phyloP scores from a whole-genome alignment of 331 rosid species.

The Cydonia oblonga region DNA sequence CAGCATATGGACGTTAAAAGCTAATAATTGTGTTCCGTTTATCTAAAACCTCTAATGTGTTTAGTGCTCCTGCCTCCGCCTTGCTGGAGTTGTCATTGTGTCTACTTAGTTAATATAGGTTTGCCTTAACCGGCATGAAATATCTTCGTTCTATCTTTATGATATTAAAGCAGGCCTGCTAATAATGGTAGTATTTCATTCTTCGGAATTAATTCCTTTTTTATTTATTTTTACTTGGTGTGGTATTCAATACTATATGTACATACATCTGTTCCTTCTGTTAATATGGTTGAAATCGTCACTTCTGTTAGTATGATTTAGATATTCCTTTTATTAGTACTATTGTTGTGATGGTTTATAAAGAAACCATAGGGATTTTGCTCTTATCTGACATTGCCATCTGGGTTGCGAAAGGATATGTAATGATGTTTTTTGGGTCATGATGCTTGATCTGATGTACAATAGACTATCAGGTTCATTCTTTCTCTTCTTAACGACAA shows the following conservation, averaged over 20 bases:
- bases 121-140: not conserved
- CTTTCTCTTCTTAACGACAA: not conserved
- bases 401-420: not conserved
- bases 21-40: not conserved
- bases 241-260: no score
- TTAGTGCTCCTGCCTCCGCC: not conserved
- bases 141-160: not conserved
- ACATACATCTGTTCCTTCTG: no score
- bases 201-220: not conserved
- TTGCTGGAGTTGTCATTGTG: not conserved
- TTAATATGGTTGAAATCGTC: no score
- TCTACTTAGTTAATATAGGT: not conserved
- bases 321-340: no score
- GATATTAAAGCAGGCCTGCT: not conserved
- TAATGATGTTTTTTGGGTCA: not conserved
- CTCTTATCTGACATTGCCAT: not conserved
- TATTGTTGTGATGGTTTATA: no score
- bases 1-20: not conserved
- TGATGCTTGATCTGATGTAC: not conserved
- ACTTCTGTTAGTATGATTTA: not conserved
- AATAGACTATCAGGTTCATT: not conserved
- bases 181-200: not conserved
- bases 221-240: not conserved
- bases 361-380: no score
- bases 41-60: not conserved